phyloP scores from a whole-genome alignment of 257 asterid genomes.

The Solanum pimpinellifolium region DNA sequence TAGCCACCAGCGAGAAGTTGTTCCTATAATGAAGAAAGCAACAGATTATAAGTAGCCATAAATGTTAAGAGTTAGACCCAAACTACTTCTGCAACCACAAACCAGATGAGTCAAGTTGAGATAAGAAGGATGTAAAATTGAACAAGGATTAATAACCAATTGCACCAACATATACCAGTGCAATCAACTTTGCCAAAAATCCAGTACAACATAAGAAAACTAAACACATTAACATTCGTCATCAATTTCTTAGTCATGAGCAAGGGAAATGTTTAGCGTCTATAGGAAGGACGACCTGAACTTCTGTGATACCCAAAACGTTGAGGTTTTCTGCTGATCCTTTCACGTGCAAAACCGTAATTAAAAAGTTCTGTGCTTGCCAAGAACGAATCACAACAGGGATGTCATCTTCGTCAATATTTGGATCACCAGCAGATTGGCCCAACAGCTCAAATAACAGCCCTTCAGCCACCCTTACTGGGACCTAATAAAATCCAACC shows the following conservation, averaged over 20 bases:
- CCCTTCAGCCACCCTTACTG: constrained; percentile 96
- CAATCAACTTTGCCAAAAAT: too few species aligned
- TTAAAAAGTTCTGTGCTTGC: constrained; percentile 82
- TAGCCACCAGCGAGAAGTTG: constrained; percentile 78
- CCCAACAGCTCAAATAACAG: constrained; percentile 91
- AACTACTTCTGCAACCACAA: background rate
- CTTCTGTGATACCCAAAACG: constrained; percentile 85
- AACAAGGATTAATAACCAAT: background rate
- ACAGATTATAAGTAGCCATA: background rate
- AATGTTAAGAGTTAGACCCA: background rate
- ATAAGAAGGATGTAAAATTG: background rate
- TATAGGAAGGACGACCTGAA: constrained; percentile 46
- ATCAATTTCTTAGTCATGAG: background rate
- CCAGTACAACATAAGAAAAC: too few species aligned
- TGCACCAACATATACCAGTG: background rate
- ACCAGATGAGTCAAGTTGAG: background rate
- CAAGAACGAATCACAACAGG: constrained; percentile 93
- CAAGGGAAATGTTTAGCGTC: background rate
- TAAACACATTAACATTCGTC: too few species aligned
- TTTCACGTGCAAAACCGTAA: constrained; percentile 66
- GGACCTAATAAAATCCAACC: constrained; percentile 47
- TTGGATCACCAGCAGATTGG: constrained; percentile 93
- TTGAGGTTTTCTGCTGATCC: constrained; percentile 70
- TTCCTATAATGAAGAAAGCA: constrained; percentile 34
- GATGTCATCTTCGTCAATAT: constrained; percentile 71